These are phyloP conservation scores for Penicillium simplicissimum DNA, from an alignment of 495 filamentous ascomycete genomes.

Conservation along the genomic window DNA sequence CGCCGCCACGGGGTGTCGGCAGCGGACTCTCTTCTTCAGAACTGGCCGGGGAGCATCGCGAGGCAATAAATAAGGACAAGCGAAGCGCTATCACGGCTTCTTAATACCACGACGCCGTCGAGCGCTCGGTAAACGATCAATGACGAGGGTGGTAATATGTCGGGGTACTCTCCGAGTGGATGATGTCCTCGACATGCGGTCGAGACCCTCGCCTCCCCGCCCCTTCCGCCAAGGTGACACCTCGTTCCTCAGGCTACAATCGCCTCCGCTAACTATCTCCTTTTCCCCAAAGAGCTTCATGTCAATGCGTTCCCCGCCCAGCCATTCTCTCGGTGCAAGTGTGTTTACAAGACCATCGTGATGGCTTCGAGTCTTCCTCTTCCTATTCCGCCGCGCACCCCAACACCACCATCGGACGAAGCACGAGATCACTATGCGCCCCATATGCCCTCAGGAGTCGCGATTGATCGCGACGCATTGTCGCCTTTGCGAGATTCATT, in stretches of 20 bases:
- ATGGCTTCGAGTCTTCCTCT: constrained; percentile 65
- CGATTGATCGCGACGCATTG: constrained; percentile 61
- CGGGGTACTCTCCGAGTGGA: constrained; percentile 29
- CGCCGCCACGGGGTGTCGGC: constrained; percentile 34
- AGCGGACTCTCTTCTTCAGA: constrained; percentile 36
- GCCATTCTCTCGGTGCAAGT: constrained; percentile 8
- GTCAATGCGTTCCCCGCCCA: constrained; percentile 63
- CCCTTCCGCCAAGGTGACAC: constrained; percentile 19
- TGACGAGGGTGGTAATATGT: constrained; percentile 29
- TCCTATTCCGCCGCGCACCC: constrained; percentile 65
- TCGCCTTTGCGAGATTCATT: constrained; percentile 61
- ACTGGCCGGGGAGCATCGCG: constrained; percentile 29
- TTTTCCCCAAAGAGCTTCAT: constrained; percentile 51
- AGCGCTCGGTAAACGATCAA: constrained; percentile 21
- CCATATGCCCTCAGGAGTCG: constrained; percentile 35
- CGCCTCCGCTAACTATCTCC: constrained; percentile 22
- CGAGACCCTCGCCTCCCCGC: constrained; percentile 25
- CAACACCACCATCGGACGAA: constrained; percentile 67
- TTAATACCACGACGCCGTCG: constrained; percentile 4
- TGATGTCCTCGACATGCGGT: constrained; percentile 41
- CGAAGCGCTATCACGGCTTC: neutral
- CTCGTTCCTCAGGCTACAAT: constrained; percentile 10
- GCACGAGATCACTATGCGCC: constrained; percentile 30
- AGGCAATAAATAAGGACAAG: constrained; percentile 12
- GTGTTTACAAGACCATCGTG: constrained; percentile 13